phyloP scores from a whole-genome alignment of 352 stramenopile species.

The Pelagophyceae sp. region DNA sequence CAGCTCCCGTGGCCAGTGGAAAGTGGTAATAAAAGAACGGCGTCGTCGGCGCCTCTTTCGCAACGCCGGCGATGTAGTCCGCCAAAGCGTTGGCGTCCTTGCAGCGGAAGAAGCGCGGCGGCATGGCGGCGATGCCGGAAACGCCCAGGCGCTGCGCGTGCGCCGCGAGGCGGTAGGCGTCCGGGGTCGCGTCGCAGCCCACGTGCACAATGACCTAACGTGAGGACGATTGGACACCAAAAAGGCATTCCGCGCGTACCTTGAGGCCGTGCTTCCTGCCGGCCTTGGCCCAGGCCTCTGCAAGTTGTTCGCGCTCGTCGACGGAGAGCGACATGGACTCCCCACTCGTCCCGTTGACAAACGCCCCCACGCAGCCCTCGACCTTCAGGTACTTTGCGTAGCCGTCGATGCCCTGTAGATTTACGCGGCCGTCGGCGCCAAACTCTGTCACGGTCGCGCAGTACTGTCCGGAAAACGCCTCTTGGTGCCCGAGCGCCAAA shows the following conservation, averaged over 20 bases:
- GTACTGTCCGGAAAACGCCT: background rate
- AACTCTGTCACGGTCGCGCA: background rate
- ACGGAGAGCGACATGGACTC: constrained; percentile 19
- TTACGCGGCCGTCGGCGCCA: background rate
- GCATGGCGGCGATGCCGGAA: constrained; percentile 6
- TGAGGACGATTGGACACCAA: no score
- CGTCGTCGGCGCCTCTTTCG: background rate
- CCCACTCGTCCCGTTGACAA: constrained; percentile 22
- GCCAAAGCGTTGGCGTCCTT: background rate
- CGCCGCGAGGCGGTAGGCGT: constrained; percentile 8
- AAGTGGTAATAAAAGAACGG: constrained; percentile 26
- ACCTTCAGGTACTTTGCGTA: background rate
- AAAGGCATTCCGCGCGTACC: no score
- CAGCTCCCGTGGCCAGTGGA: background rate
- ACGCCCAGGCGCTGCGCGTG: background rate
- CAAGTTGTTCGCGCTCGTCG: constrained; percentile 16
- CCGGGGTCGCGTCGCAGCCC: background rate
- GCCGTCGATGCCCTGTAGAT: background rate
- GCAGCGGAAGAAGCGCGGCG: constrained; percentile 12
- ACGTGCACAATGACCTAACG: constrained; percentile 24
- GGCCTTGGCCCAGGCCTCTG: background rate
- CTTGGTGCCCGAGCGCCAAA: no score
- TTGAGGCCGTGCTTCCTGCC: background rate
- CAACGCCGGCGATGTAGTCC: background rate
- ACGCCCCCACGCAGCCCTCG: constrained; percentile 1